Evolutionary conservation across 75 land plant species (phyloP).

Genomic region (Gnetum montanum): DNA sequence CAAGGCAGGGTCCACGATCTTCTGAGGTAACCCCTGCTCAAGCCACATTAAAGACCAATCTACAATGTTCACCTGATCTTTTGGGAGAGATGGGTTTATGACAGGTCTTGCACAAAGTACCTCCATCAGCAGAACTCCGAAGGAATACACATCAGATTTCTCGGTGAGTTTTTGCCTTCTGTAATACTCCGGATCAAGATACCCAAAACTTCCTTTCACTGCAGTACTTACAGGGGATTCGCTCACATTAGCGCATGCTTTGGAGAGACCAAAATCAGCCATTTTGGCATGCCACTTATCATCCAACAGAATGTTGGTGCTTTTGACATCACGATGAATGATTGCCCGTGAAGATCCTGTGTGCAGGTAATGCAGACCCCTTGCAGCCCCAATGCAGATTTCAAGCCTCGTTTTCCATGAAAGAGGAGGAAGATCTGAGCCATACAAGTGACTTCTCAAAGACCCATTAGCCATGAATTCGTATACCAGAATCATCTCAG

Average conservation of each 20-base stretch:
- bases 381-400: conserved; percentile 87
- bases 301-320: conserved; percentile 42
- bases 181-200: conserved; percentile 51
- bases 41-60: conserved; percentile 95
- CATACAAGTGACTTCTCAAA: conserved; percentile 73
- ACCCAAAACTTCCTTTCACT: conserved; percentile 55
- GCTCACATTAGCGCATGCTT: conserved; percentile 13
- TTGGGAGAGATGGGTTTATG: conserved; percentile 62
- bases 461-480: conserved; percentile 93
- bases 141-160: conserved; percentile 90
- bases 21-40: no score
- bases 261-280: conserved; percentile 45
- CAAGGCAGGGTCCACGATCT: conserved; percentile 51
- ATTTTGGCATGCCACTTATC: conserved; percentile 35
- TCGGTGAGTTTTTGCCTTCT: conserved; percentile 46
- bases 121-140: conserved; percentile 87
- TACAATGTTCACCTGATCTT: conserved; percentile 78
- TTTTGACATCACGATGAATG: conserved; percentile 47
- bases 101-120: conserved; percentile 82
- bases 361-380: conserved; percentile 87
- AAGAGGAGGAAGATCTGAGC: conserved; percentile 37
- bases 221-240: conserved; percentile 55
- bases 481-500: conserved; percentile 81
- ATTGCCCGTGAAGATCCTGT: conserved; percentile 67
- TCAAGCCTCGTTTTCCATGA: conserved; percentile 84